A percentile compares a stretch with the other conserved stretches of the same genome.
These are phyloP conservation scores for Neonectria sp. DNA, from an alignment of 2,329 filamentous ascomycete genomes.

Conservation along the genomic window DNA sequence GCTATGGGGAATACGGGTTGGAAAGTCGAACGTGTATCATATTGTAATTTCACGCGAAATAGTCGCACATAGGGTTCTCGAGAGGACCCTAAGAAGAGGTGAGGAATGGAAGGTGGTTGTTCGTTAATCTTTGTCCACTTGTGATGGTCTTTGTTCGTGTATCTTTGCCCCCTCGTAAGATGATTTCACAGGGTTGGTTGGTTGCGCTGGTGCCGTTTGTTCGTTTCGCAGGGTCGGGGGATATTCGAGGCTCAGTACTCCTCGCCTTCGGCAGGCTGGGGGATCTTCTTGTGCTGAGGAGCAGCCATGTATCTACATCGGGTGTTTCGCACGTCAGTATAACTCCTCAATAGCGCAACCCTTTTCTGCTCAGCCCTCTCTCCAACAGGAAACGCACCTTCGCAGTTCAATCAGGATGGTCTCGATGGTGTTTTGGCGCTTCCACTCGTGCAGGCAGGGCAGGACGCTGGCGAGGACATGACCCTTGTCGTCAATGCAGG, in stretches of 20 bases:
- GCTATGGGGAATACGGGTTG: slow-evolving; percentile 23
- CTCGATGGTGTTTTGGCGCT: slow-evolving; percentile 94
- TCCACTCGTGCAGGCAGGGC: slow-evolving; percentile 91
- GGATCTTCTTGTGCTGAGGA: slow-evolving; percentile 92
- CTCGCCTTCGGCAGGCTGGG: slow-evolving; percentile 91
- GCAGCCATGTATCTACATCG: slow-evolving; percentile 88
- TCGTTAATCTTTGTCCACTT: slow-evolving; percentile 35
- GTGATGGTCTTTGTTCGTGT: slow-evolving; percentile 21
- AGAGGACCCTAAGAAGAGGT: slow-evolving; percentile 27
- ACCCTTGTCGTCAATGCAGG: slow-evolving; percentile 90
- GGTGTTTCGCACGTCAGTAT: slow-evolving; percentile 1
- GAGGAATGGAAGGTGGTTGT: slow-evolving; percentile 33
- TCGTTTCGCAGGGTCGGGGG: slow-evolving; percentile 11
- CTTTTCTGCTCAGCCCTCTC: not conserved
- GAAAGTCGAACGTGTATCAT: slow-evolving; percentile 45
- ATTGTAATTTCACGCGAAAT: slow-evolving; percentile 47
- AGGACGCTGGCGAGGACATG: slow-evolving; percentile 88
- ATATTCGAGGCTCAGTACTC: slow-evolving; percentile 53
- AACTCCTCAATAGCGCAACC: not conserved
- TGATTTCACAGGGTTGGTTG: slow-evolving; percentile 16
- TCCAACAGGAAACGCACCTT: slow-evolving; percentile 66
- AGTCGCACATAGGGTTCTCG: slow-evolving; percentile 34
- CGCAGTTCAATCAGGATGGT: slow-evolving; percentile 90
- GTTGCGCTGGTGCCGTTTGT: slow-evolving; percentile 9
- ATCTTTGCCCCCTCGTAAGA: slow-evolving; percentile 17